Evolutionary conservation across 768 basidiomycete genomes (phyloP).

Genomic region (Naganishia vishniacii): DNA sequence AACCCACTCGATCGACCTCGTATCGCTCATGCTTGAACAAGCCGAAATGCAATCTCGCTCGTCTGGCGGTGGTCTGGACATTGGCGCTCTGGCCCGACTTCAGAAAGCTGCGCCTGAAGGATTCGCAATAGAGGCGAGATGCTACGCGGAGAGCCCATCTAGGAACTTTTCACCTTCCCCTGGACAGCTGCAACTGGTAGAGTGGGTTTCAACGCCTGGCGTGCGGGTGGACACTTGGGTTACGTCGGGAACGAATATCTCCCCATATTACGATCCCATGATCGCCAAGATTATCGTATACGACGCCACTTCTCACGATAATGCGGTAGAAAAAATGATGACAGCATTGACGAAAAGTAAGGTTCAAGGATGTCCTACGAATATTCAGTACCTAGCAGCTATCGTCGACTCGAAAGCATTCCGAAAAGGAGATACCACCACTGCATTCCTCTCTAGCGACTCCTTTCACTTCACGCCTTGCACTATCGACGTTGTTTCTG

Average conservation of each 20-base stretch:
- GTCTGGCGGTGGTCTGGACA: constrained; percentile 24
- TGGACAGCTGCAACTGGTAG: constrained; percentile 60
- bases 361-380: constrained; percentile 61
- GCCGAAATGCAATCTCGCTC: constrained; percentile 43
- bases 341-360: constrained; percentile 50
- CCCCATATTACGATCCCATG: constrained; percentile 49
- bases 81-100: constrained; percentile 9
- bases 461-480: constrained; percentile 37
- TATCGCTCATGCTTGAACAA: constrained; percentile 63
- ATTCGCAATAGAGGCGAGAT: constrained; percentile 58
- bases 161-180: constrained; percentile 59
- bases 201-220: constrained; percentile 45
- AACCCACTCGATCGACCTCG: constrained; percentile 58
- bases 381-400: constrained; percentile 55
- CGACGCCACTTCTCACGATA: constrained; percentile 52
- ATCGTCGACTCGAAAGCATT: constrained; percentile 50
- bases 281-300: constrained; percentile 60
- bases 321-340: constrained; percentile 53
- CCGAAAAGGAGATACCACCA: constrained; percentile 34
- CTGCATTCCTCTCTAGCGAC: constrained; percentile 35
- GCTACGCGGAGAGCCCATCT: constrained; percentile 63
- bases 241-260: constrained; percentile 51
- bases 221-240: constrained; percentile 54
- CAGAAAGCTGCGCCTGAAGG: constrained; percentile 28
- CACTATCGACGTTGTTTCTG: constrained; percentile 56